Conservation (phyloP, 352 stramenopile species). For the Globisporangium takayamanum region DNA sequence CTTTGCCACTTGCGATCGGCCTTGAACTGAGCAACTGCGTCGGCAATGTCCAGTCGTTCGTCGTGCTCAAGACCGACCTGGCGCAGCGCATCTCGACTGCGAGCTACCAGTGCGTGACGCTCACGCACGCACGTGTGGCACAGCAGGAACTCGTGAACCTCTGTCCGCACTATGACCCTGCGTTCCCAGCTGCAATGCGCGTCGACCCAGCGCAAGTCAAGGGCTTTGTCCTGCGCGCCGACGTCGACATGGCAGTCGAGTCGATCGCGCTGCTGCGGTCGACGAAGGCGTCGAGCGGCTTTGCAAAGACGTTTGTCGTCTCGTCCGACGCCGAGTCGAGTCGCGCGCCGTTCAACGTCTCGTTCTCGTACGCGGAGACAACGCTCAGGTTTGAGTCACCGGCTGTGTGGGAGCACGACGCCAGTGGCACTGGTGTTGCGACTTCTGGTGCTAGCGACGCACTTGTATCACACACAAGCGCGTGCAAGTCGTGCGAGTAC, state of each 20-base stretch:
- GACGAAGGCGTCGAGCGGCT: slow-evolving; percentile 19
- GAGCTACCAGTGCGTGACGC: slow-evolving; percentile 27
- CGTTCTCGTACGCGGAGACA: slow-evolving; percentile 15
- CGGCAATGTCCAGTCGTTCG: slow-evolving; percentile 20
- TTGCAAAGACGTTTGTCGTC: slow-evolving; percentile 14
- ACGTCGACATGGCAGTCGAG: slow-evolving; percentile 10
- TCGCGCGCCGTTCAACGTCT: slow-evolving; percentile 10
- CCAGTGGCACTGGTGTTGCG: neutral
- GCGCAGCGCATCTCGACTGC: slow-evolving; percentile 20
- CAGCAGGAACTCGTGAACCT: slow-evolving; percentile 17
- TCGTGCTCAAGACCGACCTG: slow-evolving; percentile 13
- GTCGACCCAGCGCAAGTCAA: slow-evolving; percentile 17
- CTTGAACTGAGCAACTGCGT: slow-evolving; percentile 28
- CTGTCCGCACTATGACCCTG: slow-evolving; percentile 20
- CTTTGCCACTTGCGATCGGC: slow-evolving; percentile 14
- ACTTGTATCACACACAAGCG: neutral
- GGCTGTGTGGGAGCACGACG: slow-evolving; percentile 11
- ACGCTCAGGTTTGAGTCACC: slow-evolving; percentile 16
- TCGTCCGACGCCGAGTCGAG: neutral
- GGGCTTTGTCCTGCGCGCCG: slow-evolving; percentile 23
- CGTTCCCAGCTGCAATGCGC: slow-evolving; percentile 13
- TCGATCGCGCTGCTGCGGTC: slow-evolving; percentile 22
- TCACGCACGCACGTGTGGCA: slow-evolving; percentile 8
- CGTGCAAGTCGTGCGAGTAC: slow-evolving; percentile 24
- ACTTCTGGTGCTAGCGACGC: too few relatives aligned